Base-by-base conservation (phyloP, 805 yeast species). In the Teunomyces lycoperdinae region DNA sequence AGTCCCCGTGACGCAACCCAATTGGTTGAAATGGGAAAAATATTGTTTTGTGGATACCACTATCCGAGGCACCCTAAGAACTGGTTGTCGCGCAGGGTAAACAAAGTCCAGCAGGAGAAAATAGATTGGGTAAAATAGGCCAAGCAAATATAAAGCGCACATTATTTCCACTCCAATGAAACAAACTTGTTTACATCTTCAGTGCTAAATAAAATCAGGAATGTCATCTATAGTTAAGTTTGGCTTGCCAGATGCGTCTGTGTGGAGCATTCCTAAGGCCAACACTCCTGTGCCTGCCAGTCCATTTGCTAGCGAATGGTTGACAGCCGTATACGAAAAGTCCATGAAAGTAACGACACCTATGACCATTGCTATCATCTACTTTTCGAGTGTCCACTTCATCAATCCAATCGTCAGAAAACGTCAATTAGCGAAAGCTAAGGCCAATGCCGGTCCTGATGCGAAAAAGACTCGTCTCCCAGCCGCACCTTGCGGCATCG, bases 371-470 rank as follows among this genome's bases (percentile, higher is more conserved):
- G 85, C 87, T 9, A 51, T 80, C 3, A 68, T 75, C 13, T 84
- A 84, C 61, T 85, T 85, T 52, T 64, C 75, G 6, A 61, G 74
- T 14, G 87, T 84, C 39, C 88, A 84, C 58, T 56, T 66, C 29
- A 58, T 74, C 50, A 85, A 85, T 63, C 74, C 71, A 9, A 62
- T 68, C 26, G 63, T 80, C 11, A 60, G 71, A n/a, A 67, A 66
- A 11, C 70, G 84, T 48, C 85, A 81, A 58, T 50, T 73, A 42
- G 51, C 55, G 24, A 63, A 67, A 34, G 48, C 51, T 9, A 48
- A 56, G 8, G 50, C 53, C 4, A 45, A 58, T 29, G 44, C 55
- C 9, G 59, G 53, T 27, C 54, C 54, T 29, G 60, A 60, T 38
- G 44, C 57, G 46, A 73, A 73, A 50, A 61, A 64, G 49, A n/a